phyloP scores from a whole-genome alignment of 2,329 filamentous ascomycete species.

The Aspergillus sp. region DNA sequence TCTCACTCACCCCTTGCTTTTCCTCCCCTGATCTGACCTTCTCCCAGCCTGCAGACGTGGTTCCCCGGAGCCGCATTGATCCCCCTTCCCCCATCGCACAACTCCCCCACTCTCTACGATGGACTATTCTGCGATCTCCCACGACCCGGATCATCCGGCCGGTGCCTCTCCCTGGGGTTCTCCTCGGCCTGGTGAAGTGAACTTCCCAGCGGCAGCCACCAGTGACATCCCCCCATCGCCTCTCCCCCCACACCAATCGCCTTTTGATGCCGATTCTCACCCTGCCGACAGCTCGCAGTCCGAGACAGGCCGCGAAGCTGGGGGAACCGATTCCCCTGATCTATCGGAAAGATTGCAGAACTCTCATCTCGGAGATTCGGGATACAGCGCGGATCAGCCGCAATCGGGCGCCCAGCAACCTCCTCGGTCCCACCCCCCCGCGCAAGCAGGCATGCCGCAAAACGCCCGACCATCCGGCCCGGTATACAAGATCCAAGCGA shows the following conservation, averaged over 20 bases:
- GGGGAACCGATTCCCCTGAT: slow-evolving; percentile 41
- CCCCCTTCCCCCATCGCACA: slow-evolving; percentile 13
- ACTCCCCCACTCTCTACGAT: slow-evolving; percentile 40
- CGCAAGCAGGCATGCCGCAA: slow-evolving; percentile 37
- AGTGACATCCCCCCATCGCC: slow-evolving; percentile 43
- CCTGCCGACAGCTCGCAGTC: slow-evolving; percentile 16
- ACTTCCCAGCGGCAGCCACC: slow-evolving; percentile 33
- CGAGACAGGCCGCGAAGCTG: slow-evolving; percentile 15
- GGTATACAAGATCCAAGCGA: slow-evolving; percentile 84
- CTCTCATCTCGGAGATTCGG: slow-evolving; percentile 38
- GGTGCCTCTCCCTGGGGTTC: slow-evolving; percentile 65
- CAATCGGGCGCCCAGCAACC: slow-evolving; percentile 44
- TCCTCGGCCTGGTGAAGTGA: slow-evolving; percentile 50
- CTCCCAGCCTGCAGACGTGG: slow-evolving; percentile 19
- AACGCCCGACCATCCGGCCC: slow-evolving; percentile 53
- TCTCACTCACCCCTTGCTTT: background rate
- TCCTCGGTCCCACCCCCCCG: slow-evolving; percentile 43
- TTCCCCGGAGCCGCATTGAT: slow-evolving; percentile 15
- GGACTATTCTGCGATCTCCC: slow-evolving; percentile 63
- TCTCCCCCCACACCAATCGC: slow-evolving; percentile 36
- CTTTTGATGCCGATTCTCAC: slow-evolving; percentile 26
- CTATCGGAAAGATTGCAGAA: slow-evolving; percentile 43
- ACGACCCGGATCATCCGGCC: slow-evolving; percentile 58
- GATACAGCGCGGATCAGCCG: slow-evolving; percentile 28
- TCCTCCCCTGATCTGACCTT: background rate